Evolutionary conservation across 2,329 filamentous ascomycete species (phyloP).

Genomic region (Pyricularia grisea): DNA sequence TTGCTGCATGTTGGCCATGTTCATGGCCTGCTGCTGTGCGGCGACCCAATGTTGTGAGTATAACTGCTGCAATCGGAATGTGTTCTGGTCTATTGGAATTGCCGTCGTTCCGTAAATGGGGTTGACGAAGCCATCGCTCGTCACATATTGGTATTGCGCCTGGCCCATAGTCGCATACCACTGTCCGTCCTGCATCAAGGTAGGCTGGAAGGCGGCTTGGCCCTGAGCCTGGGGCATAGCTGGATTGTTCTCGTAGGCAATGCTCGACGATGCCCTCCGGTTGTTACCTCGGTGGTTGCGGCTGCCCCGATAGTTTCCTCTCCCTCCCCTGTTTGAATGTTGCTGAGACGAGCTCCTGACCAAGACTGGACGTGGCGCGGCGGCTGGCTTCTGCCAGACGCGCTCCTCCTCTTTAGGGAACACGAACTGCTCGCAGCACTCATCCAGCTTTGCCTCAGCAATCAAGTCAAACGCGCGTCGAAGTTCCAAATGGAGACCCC

Average conservation of each 20-base stretch:
- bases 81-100: background rate
- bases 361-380: slow-evolving; percentile 44
- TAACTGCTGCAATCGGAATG: slow-evolving; percentile 20
- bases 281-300: slow-evolving; percentile 19
- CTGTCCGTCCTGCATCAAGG: slow-evolving; percentile 33
- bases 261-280: slow-evolving; percentile 42
- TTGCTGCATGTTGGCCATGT: slow-evolving; percentile 31
- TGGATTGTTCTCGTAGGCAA: slow-evolving; percentile 36
- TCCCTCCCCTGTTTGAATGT: slow-evolving; percentile 37
- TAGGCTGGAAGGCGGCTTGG: slow-evolving; percentile 22
- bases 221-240: slow-evolving; percentile 28
- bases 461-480: slow-evolving; percentile 80
- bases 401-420: slow-evolving; percentile 76
- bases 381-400: slow-evolving; percentile 47
- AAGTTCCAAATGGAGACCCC: slow-evolving; percentile 82
- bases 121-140: slow-evolving; percentile 18
- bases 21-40: slow-evolving; percentile 29
- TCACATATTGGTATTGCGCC: slow-evolving; percentile 22
- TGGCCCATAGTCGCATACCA: slow-evolving; percentile 39
- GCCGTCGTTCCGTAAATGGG: background rate
- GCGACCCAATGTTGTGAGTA: slow-evolving; percentile 28
- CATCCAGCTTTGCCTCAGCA: slow-evolving; percentile 65
- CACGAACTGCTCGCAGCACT: slow-evolving; percentile 80
- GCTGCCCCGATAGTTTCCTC: slow-evolving; percentile 38
- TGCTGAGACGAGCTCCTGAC: slow-evolving; percentile 53